phyloP scores from a whole-genome alignment of 208 protist genomes.

The Leptomonas seymouri region DNA sequence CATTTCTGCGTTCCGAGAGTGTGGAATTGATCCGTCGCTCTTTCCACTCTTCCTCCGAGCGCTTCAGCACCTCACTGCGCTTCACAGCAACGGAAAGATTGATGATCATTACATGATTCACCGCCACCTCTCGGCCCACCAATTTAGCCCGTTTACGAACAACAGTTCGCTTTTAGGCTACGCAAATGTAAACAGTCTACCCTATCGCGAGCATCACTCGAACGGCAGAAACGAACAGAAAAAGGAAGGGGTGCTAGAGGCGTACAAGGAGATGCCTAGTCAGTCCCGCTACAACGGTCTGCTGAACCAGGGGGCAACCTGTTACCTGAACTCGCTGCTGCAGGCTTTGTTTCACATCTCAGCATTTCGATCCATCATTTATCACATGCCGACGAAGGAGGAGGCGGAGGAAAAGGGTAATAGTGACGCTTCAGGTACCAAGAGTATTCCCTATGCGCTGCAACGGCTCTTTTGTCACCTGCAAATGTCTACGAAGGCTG shows the following conservation, averaged over 20 bases:
- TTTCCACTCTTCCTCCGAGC: slow-evolving; percentile 80
- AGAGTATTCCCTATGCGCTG: slow-evolving; percentile 90
- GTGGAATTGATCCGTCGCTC: slow-evolving; percentile 69
- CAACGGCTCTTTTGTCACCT: slow-evolving; percentile 90
- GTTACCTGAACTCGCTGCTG: slow-evolving; percentile 93
- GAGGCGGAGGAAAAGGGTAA: slow-evolving; percentile 52
- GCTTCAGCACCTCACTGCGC: slow-evolving; percentile 77
- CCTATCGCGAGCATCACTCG: slow-evolving; percentile 41
- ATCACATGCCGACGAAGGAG: slow-evolving; percentile 89
- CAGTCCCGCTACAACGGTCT: slow-evolving; percentile 75
- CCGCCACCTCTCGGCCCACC: slow-evolving; percentile 63
- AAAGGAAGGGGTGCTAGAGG: slow-evolving; percentile 18
- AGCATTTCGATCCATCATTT: slow-evolving; percentile 85
- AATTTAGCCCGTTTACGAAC: slow-evolving; percentile 57
- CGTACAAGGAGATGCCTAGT: slow-evolving; percentile 13
- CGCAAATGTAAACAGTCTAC: slow-evolving; percentile 58
- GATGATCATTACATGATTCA: slow-evolving; percentile 75
- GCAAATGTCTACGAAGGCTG: slow-evolving; percentile 60
- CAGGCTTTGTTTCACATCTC: slow-evolving; percentile 91
- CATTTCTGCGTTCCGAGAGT: slow-evolving; percentile 66
- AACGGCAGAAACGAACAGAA: background rate
- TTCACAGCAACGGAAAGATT: slow-evolving; percentile 49
- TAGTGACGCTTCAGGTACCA: slow-evolving; percentile 32
- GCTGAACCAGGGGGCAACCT: slow-evolving; percentile 92
- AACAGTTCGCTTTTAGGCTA: slow-evolving; percentile 63